These are phyloP conservation scores for Crithidia brevicula DNA, from an alignment of 208 protist species.

Conservation along the genomic window DNA sequence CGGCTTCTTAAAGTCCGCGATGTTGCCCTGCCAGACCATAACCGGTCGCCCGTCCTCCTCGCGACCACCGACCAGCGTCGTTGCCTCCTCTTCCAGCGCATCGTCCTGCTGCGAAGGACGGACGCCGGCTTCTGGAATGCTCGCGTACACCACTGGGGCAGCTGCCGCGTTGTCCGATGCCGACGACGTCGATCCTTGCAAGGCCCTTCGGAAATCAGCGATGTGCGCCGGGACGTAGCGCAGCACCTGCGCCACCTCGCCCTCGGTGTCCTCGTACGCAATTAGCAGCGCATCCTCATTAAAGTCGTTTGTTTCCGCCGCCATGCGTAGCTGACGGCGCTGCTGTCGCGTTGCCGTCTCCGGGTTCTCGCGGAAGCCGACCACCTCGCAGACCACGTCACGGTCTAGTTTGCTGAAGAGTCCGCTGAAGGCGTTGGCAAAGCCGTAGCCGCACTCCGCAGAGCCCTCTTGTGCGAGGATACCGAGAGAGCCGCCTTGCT, in stretches of 20 bases:
- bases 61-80: constrained; percentile 28
- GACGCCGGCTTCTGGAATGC: neutral
- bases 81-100: constrained; percentile 62
- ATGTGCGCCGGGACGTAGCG: constrained; percentile 72
- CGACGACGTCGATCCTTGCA: constrained; percentile 20
- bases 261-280: constrained; percentile 72
- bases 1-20: constrained; percentile 71
- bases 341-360: constrained; percentile 55
- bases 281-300: constrained; percentile 74
- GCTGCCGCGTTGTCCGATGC: neutral
- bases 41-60: constrained; percentile 31
- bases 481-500: constrained; percentile 13
- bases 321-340: constrained; percentile 55
- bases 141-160: constrained; percentile 18
- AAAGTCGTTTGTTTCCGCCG: constrained; percentile 59
- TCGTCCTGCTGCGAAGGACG: constrained; percentile 8
- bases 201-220: constrained; percentile 46
- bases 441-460: constrained; percentile 69
- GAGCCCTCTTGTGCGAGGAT: constrained; percentile 3
- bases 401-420: constrained; percentile 65
- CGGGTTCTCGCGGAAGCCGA: constrained; percentile 52
- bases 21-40: constrained; percentile 79
- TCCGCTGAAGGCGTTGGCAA: constrained; percentile 77
- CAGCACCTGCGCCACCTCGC: constrained; percentile 67
- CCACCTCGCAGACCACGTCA: constrained; percentile 66